Percentiles rank a stretch among this genome's conserved stretches.
Evolutionary conservation across 768 basidiomycete species (phyloP).

Genomic region (Suillus variegatus): DNA sequence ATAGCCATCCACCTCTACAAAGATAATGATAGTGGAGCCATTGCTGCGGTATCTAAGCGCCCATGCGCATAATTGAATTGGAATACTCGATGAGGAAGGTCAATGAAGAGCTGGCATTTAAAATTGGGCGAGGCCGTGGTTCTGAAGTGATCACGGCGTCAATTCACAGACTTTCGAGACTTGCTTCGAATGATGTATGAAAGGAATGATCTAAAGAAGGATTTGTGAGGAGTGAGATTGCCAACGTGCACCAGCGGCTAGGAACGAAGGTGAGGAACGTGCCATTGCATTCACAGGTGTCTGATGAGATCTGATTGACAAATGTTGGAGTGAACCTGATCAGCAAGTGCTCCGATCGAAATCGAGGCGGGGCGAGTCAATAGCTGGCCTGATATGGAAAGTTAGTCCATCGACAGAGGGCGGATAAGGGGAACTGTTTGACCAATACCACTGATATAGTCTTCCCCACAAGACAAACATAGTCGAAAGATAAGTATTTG

Average conservation of each 20-base stretch:
- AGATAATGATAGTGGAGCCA: neutral
- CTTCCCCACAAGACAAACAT: neutral
- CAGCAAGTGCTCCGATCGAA: neutral
- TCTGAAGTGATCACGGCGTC: neutral
- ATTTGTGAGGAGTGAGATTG: neutral
- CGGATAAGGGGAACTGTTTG: neutral
- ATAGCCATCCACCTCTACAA: neutral
- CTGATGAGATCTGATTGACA: neutral
- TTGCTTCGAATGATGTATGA: constrained; percentile 8
- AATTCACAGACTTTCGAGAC: neutral
- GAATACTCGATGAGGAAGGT: neutral
- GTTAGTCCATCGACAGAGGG: no score
- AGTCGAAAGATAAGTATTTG: neutral
- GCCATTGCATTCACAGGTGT: neutral
- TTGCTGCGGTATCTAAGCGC: neutral
- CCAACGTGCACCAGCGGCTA: neutral
- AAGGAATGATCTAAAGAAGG: neutral
- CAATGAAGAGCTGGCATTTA: neutral
- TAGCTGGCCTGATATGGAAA: neutral
- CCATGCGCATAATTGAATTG: neutral
- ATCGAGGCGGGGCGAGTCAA: neutral
- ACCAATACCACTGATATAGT: neutral
- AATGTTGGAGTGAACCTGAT: neutral
- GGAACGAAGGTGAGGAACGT: neutral
- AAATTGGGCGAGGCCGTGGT: neutral